Conservation (phyloP, 257 asterid species). For the Perilla frutescens region DNA sequence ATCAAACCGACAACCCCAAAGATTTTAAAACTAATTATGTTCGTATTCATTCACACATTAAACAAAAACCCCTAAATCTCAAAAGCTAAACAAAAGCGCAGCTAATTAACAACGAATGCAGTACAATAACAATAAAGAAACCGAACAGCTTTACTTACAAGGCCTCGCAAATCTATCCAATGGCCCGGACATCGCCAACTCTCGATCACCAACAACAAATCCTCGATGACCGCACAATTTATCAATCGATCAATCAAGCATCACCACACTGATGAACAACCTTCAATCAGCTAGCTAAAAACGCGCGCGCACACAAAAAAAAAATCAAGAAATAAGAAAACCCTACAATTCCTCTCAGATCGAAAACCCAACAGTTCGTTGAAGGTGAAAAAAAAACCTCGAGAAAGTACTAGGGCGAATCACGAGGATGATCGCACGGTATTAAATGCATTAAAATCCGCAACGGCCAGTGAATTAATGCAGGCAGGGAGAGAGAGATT, state of each 20-base stretch:
- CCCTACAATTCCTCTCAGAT: constrained; percentile 30
- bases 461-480: constrained; percentile 40
- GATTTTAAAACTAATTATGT: constrained; percentile 8
- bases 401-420: constrained; percentile 44
- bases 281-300: constrained; percentile 32
- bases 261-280: constrained; percentile 25
- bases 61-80: constrained; percentile 22
- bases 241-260: constrained; percentile 38
- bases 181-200: constrained; percentile 77
- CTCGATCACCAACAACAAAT: constrained; percentile 36
- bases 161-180: constrained; percentile 86
- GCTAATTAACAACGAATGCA: constrained; percentile 36
- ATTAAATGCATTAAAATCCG: constrained; percentile 47
- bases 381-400: constrained; percentile 17
- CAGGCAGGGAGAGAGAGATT: constrained; percentile 15
- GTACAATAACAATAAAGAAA: constrained; percentile 26
- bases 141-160: constrained; percentile 57
- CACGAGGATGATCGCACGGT: constrained; percentile 54
- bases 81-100: constrained; percentile 13
- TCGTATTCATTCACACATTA: constrained; percentile 19
- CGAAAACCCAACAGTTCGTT: constrained; percentile 31
- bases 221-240: constrained; percentile 30
- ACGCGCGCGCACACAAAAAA: neutral
- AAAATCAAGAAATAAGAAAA: neutral
- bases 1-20: constrained; percentile 4